Conservation (phyloP, 495 filamentous ascomycete species). For the Penicillium lagena region DNA sequence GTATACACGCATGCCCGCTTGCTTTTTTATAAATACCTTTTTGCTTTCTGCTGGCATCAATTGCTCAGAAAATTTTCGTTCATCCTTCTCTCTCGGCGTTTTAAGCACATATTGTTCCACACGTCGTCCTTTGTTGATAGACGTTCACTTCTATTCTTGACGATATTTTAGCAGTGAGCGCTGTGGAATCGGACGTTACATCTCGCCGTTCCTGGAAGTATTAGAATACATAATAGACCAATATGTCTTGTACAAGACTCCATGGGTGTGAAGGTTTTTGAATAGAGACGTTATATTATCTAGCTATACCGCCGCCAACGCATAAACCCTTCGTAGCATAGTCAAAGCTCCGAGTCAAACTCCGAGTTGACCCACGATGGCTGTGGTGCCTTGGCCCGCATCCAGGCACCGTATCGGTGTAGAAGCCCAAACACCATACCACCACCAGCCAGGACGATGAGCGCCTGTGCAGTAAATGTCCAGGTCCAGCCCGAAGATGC, state of each 20-base stretch:
- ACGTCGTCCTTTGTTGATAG: not conserved
- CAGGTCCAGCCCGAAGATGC: slow-evolving; percentile 46
- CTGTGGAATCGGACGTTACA: too few relatives aligned
- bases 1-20: not conserved
- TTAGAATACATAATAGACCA: too few relatives aligned
- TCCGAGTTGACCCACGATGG: slow-evolving; percentile 40
- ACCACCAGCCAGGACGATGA: slow-evolving; percentile 40
- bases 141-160: too few relatives aligned
- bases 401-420: slow-evolving; percentile 38
- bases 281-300: too few relatives aligned
- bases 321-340: not conserved
- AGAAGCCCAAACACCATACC: slow-evolving; percentile 33
- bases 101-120: not conserved
- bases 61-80: too few relatives aligned
- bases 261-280: too few relatives aligned
- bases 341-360: slow-evolving; percentile 20
- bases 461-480: slow-evolving; percentile 50
- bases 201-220: too few relatives aligned
- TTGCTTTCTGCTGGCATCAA: not conserved
- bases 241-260: too few relatives aligned
- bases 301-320: too few relatives aligned
- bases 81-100: too few relatives aligned
- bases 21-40: not conserved
- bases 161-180: too few relatives aligned
- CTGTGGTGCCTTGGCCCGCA: slow-evolving; percentile 20